Base-by-base conservation (phyloP, 2,329 filamentous ascomycete genomes). In the Colletotrichum salicis region DNA sequence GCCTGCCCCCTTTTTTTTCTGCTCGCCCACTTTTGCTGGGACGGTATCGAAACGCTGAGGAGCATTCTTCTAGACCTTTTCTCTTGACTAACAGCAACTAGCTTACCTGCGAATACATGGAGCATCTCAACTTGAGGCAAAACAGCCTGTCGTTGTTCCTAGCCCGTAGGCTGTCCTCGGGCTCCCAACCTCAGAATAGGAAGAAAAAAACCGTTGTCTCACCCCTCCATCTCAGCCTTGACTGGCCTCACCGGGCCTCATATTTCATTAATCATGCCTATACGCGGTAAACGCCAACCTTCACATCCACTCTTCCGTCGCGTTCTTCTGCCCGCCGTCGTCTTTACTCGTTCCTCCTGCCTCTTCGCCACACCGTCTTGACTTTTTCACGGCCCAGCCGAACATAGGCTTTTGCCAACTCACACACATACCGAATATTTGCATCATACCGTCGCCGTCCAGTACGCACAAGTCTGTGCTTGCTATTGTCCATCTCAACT, bases 1-100 rank as follows among this genome's bases (percentile, higher is more conserved):
- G 41, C 41, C 58, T 24, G 12, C 35, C 33, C 55, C 58, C 58
- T 15, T n/a, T 31, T 31, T 58, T 54, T 66, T 55, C 55, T 70
- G 67, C 61, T 45, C 67, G 45, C 45, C 41, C 19, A 64, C 66
- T 15, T 55, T 45, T 45, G 41, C 54, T 24, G 41, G 59, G 65
- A 68, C 65, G 65, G 60, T 33, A 12, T 29, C 37, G 66, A 29
- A 31, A 41, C 33, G 62, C 56, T 56, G 55, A 48, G 61, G 67
- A 66, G 67, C 61, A 51, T 70, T 62, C 67, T 70, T 70, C 67
- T 66, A 70, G 67, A 70, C 62, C 55, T 66, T 27, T 70, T 70
- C 62, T 48, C 56, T 24, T 24, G 33, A 35, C 33, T 41, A 22
- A 33, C 62, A 45, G 33, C 60, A 59, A 41, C 37, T 60, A 54